Base-by-base conservation (phyloP, 768 basidiomycete genomes). In the Amanita rimosa region DNA sequence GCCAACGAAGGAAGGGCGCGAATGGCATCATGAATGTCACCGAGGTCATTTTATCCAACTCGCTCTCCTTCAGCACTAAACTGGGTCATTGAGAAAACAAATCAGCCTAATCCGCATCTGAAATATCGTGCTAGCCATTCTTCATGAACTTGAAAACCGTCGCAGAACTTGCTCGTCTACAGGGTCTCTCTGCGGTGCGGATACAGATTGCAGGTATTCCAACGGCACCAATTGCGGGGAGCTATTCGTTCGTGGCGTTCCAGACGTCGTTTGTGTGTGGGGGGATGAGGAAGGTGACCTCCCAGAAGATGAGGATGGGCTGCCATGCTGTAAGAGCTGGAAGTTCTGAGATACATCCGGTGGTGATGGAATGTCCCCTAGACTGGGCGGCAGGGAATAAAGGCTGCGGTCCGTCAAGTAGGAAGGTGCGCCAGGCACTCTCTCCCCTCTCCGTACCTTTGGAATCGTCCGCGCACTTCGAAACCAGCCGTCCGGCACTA, bases 401-500 rank as follows among this genome's bases (percentile, higher is more conserved):
- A 52, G 56, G 19, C 53, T 46, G 14, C 38, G 53, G 45, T 67
- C 65, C 27, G 60, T 51, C 14, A 62, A 62, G 48, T 60, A 66
- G 51, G 53, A 61, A 54, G 59, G 59, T 55, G 59, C 61, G 51
- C 61, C 68, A 56, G 62, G 63, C 55, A 52, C 67, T 35, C 74
- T 69, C 66, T 71, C 66, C 58, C 78, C 71, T 54, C 77, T 65
- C 60, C 74, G 63, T 57, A 68, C 64, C 65, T 85, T 85, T 53
- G 33, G 19, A 4, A 75, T 79, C 46, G 81, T 72, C 43, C 86
- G 80, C 41, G 87, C 85, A 62, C 83, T 85, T 58, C 75, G 75
- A 65, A 88, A 90, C 73, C 81, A 80, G 14, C 83, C 84, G 29
- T 84, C 82, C 36, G 86, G 87, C 14, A 88, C 81, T 38, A 63